phyloP scores from a whole-genome alignment of 1,139 yeast genomes.

The Yamadazyma membranifaciens region DNA sequence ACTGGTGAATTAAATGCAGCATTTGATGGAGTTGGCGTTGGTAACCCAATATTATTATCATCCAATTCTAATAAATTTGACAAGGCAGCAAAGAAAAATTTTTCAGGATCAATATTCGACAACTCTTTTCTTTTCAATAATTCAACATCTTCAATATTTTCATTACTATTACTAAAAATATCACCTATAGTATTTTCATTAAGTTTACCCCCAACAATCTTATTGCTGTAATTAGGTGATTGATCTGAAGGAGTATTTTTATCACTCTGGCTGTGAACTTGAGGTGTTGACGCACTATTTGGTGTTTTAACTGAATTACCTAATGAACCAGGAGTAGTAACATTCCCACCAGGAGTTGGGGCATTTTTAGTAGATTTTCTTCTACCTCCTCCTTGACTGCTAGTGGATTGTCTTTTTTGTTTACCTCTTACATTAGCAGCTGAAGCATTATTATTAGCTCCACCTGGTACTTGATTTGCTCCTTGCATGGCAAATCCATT shows the following conservation, averaged over 20 bases:
- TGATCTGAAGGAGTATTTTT: conserved; percentile 44
- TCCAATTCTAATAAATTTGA: conserved; percentile 53
- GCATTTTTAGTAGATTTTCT: conserved; percentile 26
- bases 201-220: conserved; percentile 14
- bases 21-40: conserved; percentile 30
- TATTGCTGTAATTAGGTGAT: conserved; percentile 31
- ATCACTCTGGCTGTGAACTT: conserved; percentile 34
- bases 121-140: conserved; percentile 47
- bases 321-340: conserved; percentile 42
- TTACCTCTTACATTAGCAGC: conserved; percentile 14
- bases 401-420: conserved; percentile 19
- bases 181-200: conserved; percentile 25
- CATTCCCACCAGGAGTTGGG: conserved; percentile 36
- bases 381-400: conserved; percentile 18
- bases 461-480: no score
- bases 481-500: no score
- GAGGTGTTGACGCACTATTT: conserved; percentile 46
- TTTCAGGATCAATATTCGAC: conserved; percentile 45
- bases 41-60: conserved; percentile 24
- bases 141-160: conserved; percentile 25
- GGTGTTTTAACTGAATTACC: conserved; percentile 46
- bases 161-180: conserved; percentile 19
- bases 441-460: neutral
- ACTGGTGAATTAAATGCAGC: conserved; percentile 15
- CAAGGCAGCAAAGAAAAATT: conserved; percentile 50